Base-by-base conservation (phyloP, 495 filamentous ascomycete species). In the Pseudomonodictys pantanalensis region DNA sequence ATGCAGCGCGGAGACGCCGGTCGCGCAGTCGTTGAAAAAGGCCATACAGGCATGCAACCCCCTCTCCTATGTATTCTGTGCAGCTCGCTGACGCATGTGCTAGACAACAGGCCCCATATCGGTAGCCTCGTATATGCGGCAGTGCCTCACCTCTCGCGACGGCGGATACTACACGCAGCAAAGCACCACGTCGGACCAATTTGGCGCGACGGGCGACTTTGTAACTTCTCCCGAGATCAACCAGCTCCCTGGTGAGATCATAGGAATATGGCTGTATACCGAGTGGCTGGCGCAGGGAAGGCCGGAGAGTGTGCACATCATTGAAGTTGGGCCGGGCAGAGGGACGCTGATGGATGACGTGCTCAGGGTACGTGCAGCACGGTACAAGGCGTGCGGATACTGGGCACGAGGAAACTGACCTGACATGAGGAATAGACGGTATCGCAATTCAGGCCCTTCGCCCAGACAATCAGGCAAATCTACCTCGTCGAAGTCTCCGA, bases 291-390 rank as follows among this genome's bases (percentile, higher is more conserved):
- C 87, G 24, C 93, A 97, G 70, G 92, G 91, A 7, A 77, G 80
- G 49, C 83, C 71, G 51, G 78, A 79, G 30, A 87, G 88, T 23
- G 83, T 96, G 17, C 86, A 97, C 65, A 73, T 98, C 54, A 87
- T 98, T 64, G 93, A 98, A 71, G 83, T 97, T 60, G 93, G 93
- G 0, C 93, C 93, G 17, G 93, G 93, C 17, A 86, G 93, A 71
- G 93, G 93, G 39, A 98, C 93, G 10, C 76, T 98, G 67, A 97
- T 98, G 93, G 89, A 89, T 78, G 93, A 98, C 81, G 88, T 96
- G 77, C 73, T 97, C 64, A 79, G 93, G 62, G 92, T 95, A 77
- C 71, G 82, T 45, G 41, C 22, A 41, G n/a, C 15, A 33, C n/a
- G 38, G 41, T 51, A 4, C 35, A 2, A 38, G 6, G 12, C 24